Conservation (phyloP, 1,284 basidiomycete species). For the Leccinum holopus region DNA sequence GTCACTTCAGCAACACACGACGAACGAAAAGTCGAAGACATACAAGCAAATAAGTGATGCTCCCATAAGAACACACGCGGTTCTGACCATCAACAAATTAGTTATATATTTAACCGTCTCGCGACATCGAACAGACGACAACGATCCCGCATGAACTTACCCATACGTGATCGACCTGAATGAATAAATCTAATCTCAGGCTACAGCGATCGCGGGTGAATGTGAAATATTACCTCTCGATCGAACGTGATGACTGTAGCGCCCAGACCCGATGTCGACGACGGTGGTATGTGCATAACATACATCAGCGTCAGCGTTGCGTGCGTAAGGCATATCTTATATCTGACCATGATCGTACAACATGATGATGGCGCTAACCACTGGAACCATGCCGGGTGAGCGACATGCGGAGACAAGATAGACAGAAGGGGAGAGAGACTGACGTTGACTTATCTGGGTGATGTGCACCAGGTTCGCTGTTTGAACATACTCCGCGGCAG, state of each 20-base stretch:
- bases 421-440: neutral
- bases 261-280: neutral
- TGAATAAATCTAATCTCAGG: neutral
- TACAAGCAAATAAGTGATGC: neutral
- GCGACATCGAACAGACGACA: neutral
- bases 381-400: neutral
- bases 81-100: neutral
- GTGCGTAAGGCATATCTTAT: neutral
- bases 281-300: neutral
- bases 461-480: neutral
- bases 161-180: constrained; percentile 1
- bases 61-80: neutral
- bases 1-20: neutral
- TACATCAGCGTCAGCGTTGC: neutral
- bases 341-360: constrained; percentile 5
- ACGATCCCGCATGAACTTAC: neutral
- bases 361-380: neutral
- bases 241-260: neutral
- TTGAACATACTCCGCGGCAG: neutral
- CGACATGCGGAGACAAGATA: too few relatives aligned
- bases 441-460: neutral
- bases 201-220: neutral
- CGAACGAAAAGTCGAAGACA: neutral
- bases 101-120: too few relatives aligned
- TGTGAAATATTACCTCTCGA: neutral